Conservation (phyloP, 2,329 filamentous ascomycete species). For the Juglanconis juglandina region DNA sequence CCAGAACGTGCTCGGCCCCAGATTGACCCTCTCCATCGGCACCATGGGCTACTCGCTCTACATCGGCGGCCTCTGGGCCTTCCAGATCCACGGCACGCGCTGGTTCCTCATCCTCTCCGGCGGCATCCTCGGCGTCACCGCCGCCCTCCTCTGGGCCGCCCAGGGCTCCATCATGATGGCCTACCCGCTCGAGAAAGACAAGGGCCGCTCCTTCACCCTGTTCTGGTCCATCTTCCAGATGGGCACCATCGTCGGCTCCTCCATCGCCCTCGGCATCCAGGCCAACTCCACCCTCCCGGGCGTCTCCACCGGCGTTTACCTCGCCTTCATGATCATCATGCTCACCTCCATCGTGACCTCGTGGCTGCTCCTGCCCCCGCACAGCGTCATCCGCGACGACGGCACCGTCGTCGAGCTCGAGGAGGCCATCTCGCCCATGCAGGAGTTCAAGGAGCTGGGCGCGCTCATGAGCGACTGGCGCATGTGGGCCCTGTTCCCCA, state of each 20-base stretch:
- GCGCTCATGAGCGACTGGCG: slow-evolving; percentile 19
- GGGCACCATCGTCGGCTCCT: slow-evolving; percentile 23
- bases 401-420: slow-evolving; percentile 21
- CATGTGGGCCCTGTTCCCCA: slow-evolving; percentile 71
- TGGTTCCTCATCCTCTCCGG: slow-evolving; percentile 22
- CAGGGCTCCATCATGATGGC: slow-evolving; percentile 20
- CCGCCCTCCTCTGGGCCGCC: slow-evolving; percentile 21
- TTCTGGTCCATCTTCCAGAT: slow-evolving; percentile 25
- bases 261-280: slow-evolving; percentile 25
- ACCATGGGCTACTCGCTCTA: slow-evolving; percentile 20
- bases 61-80: slow-evolving; percentile 20
- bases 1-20: slow-evolving; percentile 22
- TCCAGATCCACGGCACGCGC: slow-evolving; percentile 19
- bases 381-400: slow-evolving; percentile 21
- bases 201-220: slow-evolving; percentile 21
- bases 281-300: slow-evolving; percentile 19
- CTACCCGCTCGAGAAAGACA: slow-evolving; percentile 21
- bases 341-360: slow-evolving; percentile 18
- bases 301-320: slow-evolving; percentile 25
- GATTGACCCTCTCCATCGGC: slow-evolving; percentile 20
- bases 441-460: slow-evolving; percentile 19
- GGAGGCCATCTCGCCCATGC: slow-evolving; percentile 13
- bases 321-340: slow-evolving; percentile 26
- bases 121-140: slow-evolving; percentile 19
- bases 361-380: slow-evolving; percentile 20